These are phyloP conservation scores for Paragyromitra xinjiangensis DNA, from an alignment of 495 filamentous ascomycete genomes.

Conservation along the genomic window DNA sequence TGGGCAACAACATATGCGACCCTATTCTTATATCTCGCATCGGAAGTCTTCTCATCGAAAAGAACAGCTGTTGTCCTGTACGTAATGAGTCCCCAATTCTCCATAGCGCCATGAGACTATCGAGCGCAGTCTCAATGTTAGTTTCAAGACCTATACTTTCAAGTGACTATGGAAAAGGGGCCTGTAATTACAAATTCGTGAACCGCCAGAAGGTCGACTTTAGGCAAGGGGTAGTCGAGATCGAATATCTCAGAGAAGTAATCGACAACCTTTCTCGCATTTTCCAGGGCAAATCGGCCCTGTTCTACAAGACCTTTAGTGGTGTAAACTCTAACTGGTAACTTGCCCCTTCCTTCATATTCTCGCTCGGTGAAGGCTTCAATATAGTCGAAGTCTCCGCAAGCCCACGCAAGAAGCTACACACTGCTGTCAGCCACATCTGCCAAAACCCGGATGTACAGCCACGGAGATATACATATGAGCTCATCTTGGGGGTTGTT, in stretches of 20 bases:
- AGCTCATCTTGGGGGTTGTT: slow-evolving; percentile 90
- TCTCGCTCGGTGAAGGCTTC: slow-evolving; percentile 86
- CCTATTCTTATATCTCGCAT: slow-evolving; percentile 84
- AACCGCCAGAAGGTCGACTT: slow-evolving; percentile 92
- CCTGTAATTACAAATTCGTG: slow-evolving; percentile 83
- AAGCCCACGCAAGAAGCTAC: slow-evolving; percentile 89
- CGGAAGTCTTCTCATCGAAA: slow-evolving; percentile 89
- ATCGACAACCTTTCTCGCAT: slow-evolving; percentile 87
- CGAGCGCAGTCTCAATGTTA: slow-evolving; percentile 15
- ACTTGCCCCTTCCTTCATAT: slow-evolving; percentile 80
- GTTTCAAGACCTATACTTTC: slow-evolving; percentile 12
- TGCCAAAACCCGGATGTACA: not conserved
- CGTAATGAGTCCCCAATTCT: slow-evolving; percentile 95
- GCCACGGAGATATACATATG: slow-evolving; percentile 68
- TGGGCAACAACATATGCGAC: slow-evolving; percentile 78
- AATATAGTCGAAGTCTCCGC: slow-evolving; percentile 96
- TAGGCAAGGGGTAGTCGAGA: slow-evolving; percentile 94
- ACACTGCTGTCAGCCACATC: slow-evolving; percentile 38
- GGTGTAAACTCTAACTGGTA: slow-evolving; percentile 96
- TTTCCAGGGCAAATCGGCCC: slow-evolving; percentile 82
- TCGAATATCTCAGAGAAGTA: slow-evolving; percentile 94
- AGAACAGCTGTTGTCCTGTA: slow-evolving; percentile 93
- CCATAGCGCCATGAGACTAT: slow-evolving; percentile 62
- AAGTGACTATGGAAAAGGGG: slow-evolving; percentile 4
- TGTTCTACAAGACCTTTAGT: slow-evolving; percentile 90